Percentiles rank a stretch among this genome's conserved stretches.
Conservation (phyloP, 2,329 filamentous ascomycete genomes). For the Colletotrichum acutatum region DNA sequence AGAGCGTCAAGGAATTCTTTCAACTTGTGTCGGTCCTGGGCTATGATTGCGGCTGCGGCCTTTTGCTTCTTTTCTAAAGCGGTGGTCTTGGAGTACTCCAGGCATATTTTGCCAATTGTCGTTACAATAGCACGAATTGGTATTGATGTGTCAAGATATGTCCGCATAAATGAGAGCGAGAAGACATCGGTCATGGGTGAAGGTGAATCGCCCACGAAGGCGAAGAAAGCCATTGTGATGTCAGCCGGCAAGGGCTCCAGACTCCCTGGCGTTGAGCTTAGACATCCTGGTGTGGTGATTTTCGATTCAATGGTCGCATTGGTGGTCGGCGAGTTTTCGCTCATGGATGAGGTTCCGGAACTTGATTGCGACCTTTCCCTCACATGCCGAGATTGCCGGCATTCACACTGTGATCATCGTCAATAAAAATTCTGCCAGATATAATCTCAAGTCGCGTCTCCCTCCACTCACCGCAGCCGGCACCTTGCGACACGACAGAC, state of each 20-base stretch:
- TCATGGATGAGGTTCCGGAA: background rate
- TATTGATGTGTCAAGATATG: slow-evolving; percentile 14
- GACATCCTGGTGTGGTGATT: background rate
- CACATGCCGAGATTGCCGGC: background rate
- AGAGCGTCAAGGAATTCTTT: slow-evolving; percentile 10
- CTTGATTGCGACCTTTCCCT: background rate
- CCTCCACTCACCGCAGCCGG: background rate
- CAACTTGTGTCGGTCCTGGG: background rate
- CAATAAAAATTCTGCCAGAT: background rate
- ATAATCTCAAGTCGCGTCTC: background rate
- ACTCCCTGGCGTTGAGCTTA: background rate
- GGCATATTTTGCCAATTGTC: slow-evolving; percentile 8
- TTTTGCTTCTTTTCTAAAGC: background rate
- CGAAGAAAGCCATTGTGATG: slow-evolving; percentile 17
- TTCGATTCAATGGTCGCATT: background rate
- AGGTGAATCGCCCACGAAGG: slow-evolving; percentile 20
- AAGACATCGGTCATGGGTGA: slow-evolving; percentile 28
- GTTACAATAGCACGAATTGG: slow-evolving; percentile 7
- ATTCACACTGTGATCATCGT: slow-evolving; percentile 12
- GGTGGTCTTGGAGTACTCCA: background rate
- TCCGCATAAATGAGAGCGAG: slow-evolving; percentile 14
- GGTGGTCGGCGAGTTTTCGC: background rate
- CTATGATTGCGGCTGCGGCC: slow-evolving; percentile 10
- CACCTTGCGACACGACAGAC: slow-evolving; percentile 1
- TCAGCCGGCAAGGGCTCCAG: slow-evolving; percentile 1